These are phyloP conservation scores for Kwoniella heveanensis DNA, from an alignment of 768 basidiomycete species.

Conservation along the genomic window DNA sequence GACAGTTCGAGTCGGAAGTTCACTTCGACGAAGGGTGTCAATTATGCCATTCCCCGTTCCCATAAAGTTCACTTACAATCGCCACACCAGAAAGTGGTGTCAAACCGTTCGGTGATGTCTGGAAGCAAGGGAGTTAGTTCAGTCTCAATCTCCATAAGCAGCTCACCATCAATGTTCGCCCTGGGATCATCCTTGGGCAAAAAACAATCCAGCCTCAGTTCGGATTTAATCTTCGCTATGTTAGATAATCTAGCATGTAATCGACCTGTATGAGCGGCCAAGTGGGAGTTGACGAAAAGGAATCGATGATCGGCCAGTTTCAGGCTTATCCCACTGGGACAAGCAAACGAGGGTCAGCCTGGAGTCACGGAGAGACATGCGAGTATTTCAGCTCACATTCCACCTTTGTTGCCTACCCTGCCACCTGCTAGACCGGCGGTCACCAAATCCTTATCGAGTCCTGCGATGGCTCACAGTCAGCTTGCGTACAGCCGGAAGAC, in stretches of 20 bases:
- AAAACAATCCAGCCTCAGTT: slow-evolving; percentile 78
- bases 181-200: slow-evolving; percentile 57
- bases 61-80: slow-evolving; percentile 60
- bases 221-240: slow-evolving; percentile 82
- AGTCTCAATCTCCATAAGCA: background rate
- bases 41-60: background rate
- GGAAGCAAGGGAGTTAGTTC: slow-evolving; percentile 10
- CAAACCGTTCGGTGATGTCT: slow-evolving; percentile 85
- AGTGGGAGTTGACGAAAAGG: slow-evolving; percentile 86
- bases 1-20: slow-evolving; percentile 90
- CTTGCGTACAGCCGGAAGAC: background rate
- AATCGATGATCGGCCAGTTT: slow-evolving; percentile 79
- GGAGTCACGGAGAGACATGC: too few relatives aligned
- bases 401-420: slow-evolving; percentile 88
- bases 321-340: slow-evolving; percentile 70
- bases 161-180: slow-evolving; percentile 12
- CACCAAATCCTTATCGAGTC: slow-evolving; percentile 77
- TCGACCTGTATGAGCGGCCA: slow-evolving; percentile 67
- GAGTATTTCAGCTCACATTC: slow-evolving; percentile 61
- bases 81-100: slow-evolving; percentile 83
- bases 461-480: slow-evolving; percentile 55
- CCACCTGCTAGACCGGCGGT: slow-evolving; percentile 89
- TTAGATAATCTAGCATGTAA: slow-evolving; percentile 74
- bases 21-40: slow-evolving; percentile 52
- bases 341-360: too few relatives aligned